Base-by-base conservation (phyloP, 2,329 filamentous ascomycete species). In the Sclerotinia trifoliorum region DNA sequence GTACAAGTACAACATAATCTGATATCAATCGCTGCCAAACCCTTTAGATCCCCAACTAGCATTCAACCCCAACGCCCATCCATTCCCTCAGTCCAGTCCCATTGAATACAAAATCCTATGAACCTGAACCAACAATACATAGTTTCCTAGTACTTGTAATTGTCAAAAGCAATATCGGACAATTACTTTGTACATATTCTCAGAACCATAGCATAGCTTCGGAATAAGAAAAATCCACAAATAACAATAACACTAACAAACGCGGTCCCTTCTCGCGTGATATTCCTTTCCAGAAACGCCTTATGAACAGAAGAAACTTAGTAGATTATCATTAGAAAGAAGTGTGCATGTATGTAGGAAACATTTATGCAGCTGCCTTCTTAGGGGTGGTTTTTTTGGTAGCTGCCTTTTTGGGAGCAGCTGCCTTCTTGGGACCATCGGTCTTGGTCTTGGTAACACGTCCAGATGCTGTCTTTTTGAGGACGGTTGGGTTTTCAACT, bases 391-490 rank as follows among this genome's bases (percentile, higher is more conserved):
- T 71, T 60, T 79, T 66, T 56, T 70, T 61, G 26, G 69, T 32
- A 21, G 61, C 54, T 13, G 71, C 63, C 70, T 74, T 74, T 73
- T 77, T 78, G 3, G 77, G 70, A 7, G 74, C 73, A 21, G 79
- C 77, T 13, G 73, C 69, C 73, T 80, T 80, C 78, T 85, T 85
- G 70, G 81, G 79, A 64, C 83, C 82, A 55, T 81, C 79, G 49
- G 80, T 78, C 73, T 75, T 76, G 73, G 90, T 77, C 61, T 91
- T 91, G 77, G 86, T 89, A 73, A 91, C 86, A 70, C 89, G 88
- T 56, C 89, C 89, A 51, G 88, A 90, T 83, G 90, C 91, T 78
- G 89, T 91, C 83, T 88, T 91, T 76, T 84, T 82, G 48, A 90
- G 80, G 46, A 89, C 84, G 73, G 86, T 84, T 70, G 85, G 82